Base-by-base conservation (phyloP, 805 yeast genomes). In the Yarrowia sp. region DNA sequence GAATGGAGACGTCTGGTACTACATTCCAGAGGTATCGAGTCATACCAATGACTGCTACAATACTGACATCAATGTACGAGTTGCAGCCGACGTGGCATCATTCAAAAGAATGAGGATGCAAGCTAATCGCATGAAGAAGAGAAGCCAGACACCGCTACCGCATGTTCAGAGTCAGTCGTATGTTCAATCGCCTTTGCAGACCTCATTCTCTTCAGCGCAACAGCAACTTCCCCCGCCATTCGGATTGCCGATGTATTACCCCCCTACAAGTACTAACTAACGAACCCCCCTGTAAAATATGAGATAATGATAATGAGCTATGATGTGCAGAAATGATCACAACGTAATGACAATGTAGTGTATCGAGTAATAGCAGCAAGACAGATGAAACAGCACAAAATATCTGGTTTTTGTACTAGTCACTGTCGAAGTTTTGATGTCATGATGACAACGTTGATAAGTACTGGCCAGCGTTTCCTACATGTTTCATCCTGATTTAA, bases 1-100 rank as follows among this genome's bases (percentile, higher is more conserved):
- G 67, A 49, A 63, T 15, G 67, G 67, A 3, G 46, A 48, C 14
- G 14, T 63, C n/a, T 63, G 67, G 67, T 49, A 48, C 8, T 63
- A 63, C 26, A 38, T 49, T 9, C 48, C 56, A 5, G 56, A 63
- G 38, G 40, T 38, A 1, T 63, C 67, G 15, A 40, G 48, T 14
- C 48, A 63, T 38, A 49, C 55, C 2, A 63, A 63, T n/a, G 67
- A 63, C 26, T 36, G 55, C 26, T 63, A 63, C 26, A 63, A 38
- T 12, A 48, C 67, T 11, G 67, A 49, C 15, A 36, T 59, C 16
- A 45, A 43, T 12, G 16, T 36, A 10, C 10, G 65, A 35, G 52
- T 59, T 16, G 65, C 65, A 32, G 16, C 52, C 5, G 65, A 59
- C 11, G 52, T 35, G 9, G 65, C 52, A 2, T 59, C 65, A 4